Conservation (phyloP, 495 filamentous ascomycete genomes). For the Penicillium daleae region DNA sequence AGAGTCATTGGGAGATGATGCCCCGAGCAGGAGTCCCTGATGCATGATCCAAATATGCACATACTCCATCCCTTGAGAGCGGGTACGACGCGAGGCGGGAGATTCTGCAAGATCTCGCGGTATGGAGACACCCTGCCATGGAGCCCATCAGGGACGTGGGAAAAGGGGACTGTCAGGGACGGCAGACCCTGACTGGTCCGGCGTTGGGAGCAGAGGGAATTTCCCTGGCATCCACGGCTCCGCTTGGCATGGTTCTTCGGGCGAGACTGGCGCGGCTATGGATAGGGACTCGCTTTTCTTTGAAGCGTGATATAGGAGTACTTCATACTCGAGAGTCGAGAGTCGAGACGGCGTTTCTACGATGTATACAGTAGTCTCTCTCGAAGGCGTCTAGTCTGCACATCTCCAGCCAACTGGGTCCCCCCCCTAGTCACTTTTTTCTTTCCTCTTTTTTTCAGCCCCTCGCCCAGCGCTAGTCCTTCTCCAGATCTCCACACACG, state of each 20-base stretch:
- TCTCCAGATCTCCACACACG: conserved; percentile 22
- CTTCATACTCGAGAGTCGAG: no score
- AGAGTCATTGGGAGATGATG: neutral
- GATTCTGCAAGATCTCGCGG: conserved; percentile 13
- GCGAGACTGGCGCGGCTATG: neutral
- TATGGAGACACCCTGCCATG: conserved; percentile 15
- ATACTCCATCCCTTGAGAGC: conserved; percentile 27
- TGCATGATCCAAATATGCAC: conserved; percentile 21
- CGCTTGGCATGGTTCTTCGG: neutral
- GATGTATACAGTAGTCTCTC: neutral
- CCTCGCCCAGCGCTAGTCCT: neutral
- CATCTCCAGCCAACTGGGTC: neutral
- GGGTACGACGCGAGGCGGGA: neutral
- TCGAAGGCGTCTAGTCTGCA: neutral
- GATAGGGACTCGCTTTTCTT: no score
- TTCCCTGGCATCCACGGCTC: neutral
- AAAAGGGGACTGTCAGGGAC: conserved; percentile 3
- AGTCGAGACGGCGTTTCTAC: no score
- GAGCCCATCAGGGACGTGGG: conserved; percentile 13
- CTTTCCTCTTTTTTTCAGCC: conserved; percentile 7
- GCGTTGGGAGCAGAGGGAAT: no score
- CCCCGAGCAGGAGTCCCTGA: neutral
- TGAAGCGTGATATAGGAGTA: no score
- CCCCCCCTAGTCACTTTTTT: neutral
- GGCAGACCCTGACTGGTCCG: conserved; percentile 6